Base-by-base conservation (phyloP, 805 yeast genomes). In the Millerago galiae region DNA sequence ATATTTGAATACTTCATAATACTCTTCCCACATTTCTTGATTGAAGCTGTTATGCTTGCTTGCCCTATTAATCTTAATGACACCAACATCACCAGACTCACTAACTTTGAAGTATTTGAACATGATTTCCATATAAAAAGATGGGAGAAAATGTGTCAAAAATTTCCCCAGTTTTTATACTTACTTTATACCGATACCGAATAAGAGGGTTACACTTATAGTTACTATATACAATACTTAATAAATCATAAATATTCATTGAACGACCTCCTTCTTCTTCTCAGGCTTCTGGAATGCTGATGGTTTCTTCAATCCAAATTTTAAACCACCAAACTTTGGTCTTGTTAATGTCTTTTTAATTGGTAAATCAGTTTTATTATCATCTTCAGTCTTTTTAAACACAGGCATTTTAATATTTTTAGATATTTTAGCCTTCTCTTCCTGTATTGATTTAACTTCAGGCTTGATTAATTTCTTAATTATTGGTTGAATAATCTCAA, bases 1-100 rank as follows among this genome's bases (percentile, higher is more conserved):
- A 34, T 51, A 48, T 15, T 59, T 52, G 44, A 84, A 67, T 8
- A 81, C 61, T 5, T 60, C 63, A 37, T 70, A 64, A 55, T 74
- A 82, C 45, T 81, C 79, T 17, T 64, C 59, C 81, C 85, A 83
- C 14, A 80, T 71, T 33, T 52, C 61, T 44, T 68, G 70, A 41
- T 71, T 63, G 56, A 77, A 77, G 0, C 88, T 80, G 54, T 84
- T 84, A 45, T 77, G 65, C 2, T 65, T 60, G 50, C 68, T 64
- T 5, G 87, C 83, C 43, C 84, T 74, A 60, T 81, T 77, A 60
- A 81, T 63, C 55, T 77, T 72, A 16, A 84, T 66, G 17, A 82
- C 71, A 4, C 60, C 53, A 50, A 21, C 24, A 21, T 21, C 24
- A 21, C 7, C 24, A 21, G 24, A 21, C 24, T 21, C 24, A 21